These are phyloP conservation scores for Trametes cubensis DNA, from an alignment of 768 basidiomycete genomes.

Conservation along the genomic window DNA sequence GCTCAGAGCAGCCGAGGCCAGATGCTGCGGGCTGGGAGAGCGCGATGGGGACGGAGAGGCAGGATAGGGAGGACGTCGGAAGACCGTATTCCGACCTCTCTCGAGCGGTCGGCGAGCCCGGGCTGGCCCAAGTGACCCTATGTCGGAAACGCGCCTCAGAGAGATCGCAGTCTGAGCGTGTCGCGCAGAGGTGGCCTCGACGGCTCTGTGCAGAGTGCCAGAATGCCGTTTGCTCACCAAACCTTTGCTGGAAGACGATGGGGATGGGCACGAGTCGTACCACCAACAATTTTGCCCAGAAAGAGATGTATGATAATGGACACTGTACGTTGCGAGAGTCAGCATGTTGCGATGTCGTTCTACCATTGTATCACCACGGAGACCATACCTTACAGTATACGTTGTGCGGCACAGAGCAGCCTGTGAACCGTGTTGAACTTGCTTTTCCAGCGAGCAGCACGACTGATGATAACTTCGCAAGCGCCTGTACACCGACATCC, in stretches of 20 bases:
- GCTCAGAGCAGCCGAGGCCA: not conserved
- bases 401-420: too few species aligned
- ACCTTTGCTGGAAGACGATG: not conserved
- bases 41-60: not conserved
- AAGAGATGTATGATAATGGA: too few species aligned
- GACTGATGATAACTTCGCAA: not conserved
- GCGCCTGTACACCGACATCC: not conserved
- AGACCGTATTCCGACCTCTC: conserved; percentile 2
- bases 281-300: too few species aligned
- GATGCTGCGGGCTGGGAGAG: not conserved
- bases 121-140: not conserved
- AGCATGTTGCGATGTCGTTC: too few species aligned
- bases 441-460: too few species aligned
- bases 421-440: too few species aligned
- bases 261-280: too few species aligned
- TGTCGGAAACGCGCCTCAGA: not conserved
- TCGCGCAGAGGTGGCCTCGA: not conserved
- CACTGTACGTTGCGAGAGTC: too few species aligned
- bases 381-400: too few species aligned
- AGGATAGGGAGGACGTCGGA: not conserved
- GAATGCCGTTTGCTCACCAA: not conserved
- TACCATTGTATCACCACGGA: too few species aligned
- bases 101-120: conserved; percentile 3
- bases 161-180: not conserved
- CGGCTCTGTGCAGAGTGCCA: not conserved